phyloP scores from a whole-genome alignment of 2,329 filamentous ascomycete genomes.

The Ophiocordyceps camponoti-floridani region DNA sequence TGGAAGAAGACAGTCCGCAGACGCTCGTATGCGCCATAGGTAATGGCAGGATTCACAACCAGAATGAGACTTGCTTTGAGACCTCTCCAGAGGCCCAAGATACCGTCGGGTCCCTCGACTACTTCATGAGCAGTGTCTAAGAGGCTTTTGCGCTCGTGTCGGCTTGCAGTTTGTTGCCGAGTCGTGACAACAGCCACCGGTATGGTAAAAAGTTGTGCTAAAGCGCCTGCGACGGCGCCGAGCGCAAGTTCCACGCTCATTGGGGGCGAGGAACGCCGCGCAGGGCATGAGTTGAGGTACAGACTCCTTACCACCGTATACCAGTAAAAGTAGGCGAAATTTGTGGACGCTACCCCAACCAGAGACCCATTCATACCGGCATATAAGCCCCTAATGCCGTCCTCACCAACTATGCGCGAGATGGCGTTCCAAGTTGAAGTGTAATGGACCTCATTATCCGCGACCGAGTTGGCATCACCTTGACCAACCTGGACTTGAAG shows the following conservation, averaged over 20 bases:
- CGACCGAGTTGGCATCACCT: constrained; percentile 16
- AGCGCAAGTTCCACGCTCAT: constrained; percentile 70
- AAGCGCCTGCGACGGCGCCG: constrained; percentile 71
- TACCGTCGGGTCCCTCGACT: constrained; percentile 75
- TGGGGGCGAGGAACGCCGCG: constrained; percentile 36
- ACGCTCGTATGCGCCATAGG: constrained; percentile 90
- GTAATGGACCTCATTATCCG: constrained; percentile 49
- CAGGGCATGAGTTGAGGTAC: constrained; percentile 47
- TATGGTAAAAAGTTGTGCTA: constrained; percentile 92
- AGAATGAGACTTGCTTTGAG: constrained; percentile 90
- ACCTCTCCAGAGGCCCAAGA: constrained; percentile 80
- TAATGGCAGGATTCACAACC: constrained; percentile 92
- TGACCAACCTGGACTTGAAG: constrained; percentile 85
- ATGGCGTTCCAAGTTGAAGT: constrained; percentile 78
- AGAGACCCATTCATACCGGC: constrained; percentile 74
- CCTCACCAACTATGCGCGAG: constrained; percentile 60
- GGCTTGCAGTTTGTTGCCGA: constrained; percentile 82
- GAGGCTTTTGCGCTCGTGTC: constrained; percentile 69
- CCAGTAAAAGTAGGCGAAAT: constrained; percentile 99
- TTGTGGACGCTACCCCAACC: constrained; percentile 86
- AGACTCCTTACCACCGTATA: constrained; percentile 75
- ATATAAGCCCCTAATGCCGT: constrained; percentile 72
- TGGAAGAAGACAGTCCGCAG: constrained; percentile 64
- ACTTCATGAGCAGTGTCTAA: constrained; percentile 80
- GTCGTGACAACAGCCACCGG: constrained; percentile 92